phyloP scores from a whole-genome alignment of 1,284 basidiomycete species.

The Takashimella tepidaria region DNA sequence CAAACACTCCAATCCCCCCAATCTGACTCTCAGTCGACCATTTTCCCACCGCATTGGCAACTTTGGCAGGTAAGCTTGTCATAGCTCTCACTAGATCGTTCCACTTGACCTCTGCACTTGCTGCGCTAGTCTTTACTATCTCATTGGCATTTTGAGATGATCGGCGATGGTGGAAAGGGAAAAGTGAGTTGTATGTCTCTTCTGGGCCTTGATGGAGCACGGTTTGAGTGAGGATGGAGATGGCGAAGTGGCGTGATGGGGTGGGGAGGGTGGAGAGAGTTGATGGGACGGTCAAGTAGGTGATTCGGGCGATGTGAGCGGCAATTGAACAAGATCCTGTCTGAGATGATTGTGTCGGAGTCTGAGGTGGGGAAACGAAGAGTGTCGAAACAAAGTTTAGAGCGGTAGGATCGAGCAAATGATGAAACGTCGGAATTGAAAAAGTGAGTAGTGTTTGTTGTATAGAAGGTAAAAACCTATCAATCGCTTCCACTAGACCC shows the following conservation, averaged over 20 bases:
- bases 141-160: conserved; percentile 7
- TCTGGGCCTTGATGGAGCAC: conserved; percentile 62
- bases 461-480: conserved; percentile 28
- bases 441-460: conserved; percentile 25
- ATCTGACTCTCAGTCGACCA: conserved; percentile 47
- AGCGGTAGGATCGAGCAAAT: conserved; percentile 52
- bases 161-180: too few species aligned
- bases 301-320: conserved; percentile 24
- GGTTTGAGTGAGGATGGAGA: conserved; percentile 55
- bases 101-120: conserved; percentile 26
- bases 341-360: neutral
- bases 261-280: conserved; percentile 10
- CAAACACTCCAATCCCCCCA: too few species aligned
- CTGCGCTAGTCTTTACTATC: conserved; percentile 5
- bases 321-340: neutral
- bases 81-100: conserved; percentile 32
- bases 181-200: conserved; percentile 56
- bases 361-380: conserved; percentile 21
- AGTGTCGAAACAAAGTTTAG: conserved; percentile 22
- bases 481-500: conserved; percentile 13
- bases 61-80: conserved; percentile 33
- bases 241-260: conserved; percentile 25
- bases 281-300: conserved; percentile 27
- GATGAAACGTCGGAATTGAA: conserved; percentile 65
- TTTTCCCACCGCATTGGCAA: conserved; percentile 40